Evolutionary conservation across 352 stramenopile genomes (phyloP), one percentile per base, ranked within the genome.

Genomic region (Pythium sp.): DNA sequence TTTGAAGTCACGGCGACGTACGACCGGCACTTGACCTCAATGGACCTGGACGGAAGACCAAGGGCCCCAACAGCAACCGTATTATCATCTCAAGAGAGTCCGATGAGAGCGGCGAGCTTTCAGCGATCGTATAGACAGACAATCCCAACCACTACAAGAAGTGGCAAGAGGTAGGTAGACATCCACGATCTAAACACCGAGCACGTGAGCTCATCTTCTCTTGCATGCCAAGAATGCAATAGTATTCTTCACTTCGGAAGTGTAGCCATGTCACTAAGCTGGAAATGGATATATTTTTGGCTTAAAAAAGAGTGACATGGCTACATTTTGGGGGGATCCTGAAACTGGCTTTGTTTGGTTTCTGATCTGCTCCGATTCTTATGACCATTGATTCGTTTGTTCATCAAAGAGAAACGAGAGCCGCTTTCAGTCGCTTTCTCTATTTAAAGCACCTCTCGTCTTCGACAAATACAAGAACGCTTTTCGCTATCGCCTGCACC

Each of bases 11-110:
- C 49, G 15, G 46, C n/a, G 5, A 49, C 51, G 62, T 67, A 67
- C 49, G 34, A 61, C 15, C 60, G 30, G 20, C 60, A 58, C 20
- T 15, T 26, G 15, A 4, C 28, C 7, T 12, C 9, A 11, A 6
- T 38, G 14, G 34, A 53, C 9, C 2, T 6, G 41, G 32, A 43
- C 41, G 11, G 28, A 60, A 41, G 14, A 11, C 2, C 18, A 20
- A 54, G 18, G 26, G 22, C 15, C 5, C 5, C 6, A 11, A 5
- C 38, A 6, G 28, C 26, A 26, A 43, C 59, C 22, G 24, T 41
- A 57, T 51, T 30, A 60, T n/a, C 20, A 63, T 53, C n/a, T 63
- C 58, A 6, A 24, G 58, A 20, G 58, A 46, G 28, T n/a, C n/a
- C n/a, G n/a, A n/a, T n/a, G n/a, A n/a, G n/a, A n/a, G n/a, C n/a